Evolutionary conservation across 805 yeast species (phyloP).

Genomic region (Saccharomycopsis guyanensis): DNA sequence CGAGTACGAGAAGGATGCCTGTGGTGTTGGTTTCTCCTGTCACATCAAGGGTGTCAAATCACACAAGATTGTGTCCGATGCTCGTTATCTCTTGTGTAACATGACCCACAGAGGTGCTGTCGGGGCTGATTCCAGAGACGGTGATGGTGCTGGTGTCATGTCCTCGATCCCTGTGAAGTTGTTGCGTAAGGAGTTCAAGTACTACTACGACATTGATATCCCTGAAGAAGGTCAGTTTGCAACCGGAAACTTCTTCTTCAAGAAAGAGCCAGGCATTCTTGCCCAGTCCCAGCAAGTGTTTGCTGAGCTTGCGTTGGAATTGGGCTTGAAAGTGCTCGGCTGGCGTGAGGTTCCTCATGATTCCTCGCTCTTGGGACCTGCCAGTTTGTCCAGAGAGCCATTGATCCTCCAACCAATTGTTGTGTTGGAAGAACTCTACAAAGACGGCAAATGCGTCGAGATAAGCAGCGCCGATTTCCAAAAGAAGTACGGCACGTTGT

Average conservation of each 20-base stretch:
- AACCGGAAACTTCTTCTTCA: conserved; percentile 90
- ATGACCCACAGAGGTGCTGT: conserved; percentile 99
- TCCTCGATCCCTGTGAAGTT: conserved; percentile 87
- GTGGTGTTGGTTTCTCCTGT: conserved; percentile 98
- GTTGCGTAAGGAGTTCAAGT: conserved; percentile 74
- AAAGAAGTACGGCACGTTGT: conserved; percentile 47
- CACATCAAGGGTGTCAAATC: conserved; percentile 82
- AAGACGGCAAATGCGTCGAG: conserved; percentile 23
- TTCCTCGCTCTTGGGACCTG: conserved; percentile 90
- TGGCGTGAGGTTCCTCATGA: conserved; percentile 96
- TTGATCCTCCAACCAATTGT: conserved; percentile 88
- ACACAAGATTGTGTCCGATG: conserved; percentile 92
- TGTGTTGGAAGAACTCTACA: conserved; percentile 45
- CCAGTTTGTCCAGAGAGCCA: conserved; percentile 91
- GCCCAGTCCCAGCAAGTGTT: conserved; percentile 67
- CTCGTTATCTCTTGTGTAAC: conserved; percentile 78
- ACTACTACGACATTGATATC: conserved; percentile 54
- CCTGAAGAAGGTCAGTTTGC: conserved; percentile 88
- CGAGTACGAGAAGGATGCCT: conserved; percentile 88
- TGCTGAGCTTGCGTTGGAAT: conserved; percentile 67
- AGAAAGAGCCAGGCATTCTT: conserved; percentile 59
- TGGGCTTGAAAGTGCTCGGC: conserved; percentile 78
- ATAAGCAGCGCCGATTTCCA: conserved; percentile 49
- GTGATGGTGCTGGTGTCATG: conserved; percentile 98
- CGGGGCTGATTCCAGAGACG: conserved; percentile 90